A percentile compares a stretch with the other conserved stretches of the same genome.
Evolutionary conservation across 768 basidiomycete species (phyloP).

Genomic region (Serendipita sp.): DNA sequence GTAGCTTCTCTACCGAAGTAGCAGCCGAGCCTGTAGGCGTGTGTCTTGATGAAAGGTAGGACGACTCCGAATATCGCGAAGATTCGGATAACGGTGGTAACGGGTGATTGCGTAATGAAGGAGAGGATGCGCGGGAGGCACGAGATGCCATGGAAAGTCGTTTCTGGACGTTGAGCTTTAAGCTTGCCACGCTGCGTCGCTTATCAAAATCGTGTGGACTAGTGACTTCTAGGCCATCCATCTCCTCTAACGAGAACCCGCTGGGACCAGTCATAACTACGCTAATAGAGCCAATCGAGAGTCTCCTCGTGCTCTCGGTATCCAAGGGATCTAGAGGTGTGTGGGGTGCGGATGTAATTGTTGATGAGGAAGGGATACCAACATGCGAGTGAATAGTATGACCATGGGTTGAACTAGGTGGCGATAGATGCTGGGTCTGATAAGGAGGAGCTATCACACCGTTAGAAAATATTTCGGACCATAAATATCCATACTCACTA

Average conservation of each 20-base stretch:
- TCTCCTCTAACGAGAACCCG: not conserved
- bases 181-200: not conserved
- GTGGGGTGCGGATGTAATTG: constrained; percentile 1
- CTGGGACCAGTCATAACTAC: not conserved
- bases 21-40: not conserved
- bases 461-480: not conserved
- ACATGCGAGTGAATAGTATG: not conserved
- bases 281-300: not conserved
- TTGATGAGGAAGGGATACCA: not conserved
- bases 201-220: constrained; percentile 3
- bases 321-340: not conserved
- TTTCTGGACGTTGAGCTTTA: not conserved
- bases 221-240: constrained; percentile 1
- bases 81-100: not conserved
- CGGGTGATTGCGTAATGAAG: not conserved
- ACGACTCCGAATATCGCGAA: not conserved
- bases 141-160: constrained; percentile 1
- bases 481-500: not conserved
- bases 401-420: not conserved
- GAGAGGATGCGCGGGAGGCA: not conserved
- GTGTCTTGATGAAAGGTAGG: not conserved
- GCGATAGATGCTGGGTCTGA: not conserved
- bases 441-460: not conserved
- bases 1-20: not conserved
- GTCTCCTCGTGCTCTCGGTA: not conserved